Evolutionary conservation across 345 rosid species (phyloP).

Genomic region (Pseudoturritis turrita): DNA sequence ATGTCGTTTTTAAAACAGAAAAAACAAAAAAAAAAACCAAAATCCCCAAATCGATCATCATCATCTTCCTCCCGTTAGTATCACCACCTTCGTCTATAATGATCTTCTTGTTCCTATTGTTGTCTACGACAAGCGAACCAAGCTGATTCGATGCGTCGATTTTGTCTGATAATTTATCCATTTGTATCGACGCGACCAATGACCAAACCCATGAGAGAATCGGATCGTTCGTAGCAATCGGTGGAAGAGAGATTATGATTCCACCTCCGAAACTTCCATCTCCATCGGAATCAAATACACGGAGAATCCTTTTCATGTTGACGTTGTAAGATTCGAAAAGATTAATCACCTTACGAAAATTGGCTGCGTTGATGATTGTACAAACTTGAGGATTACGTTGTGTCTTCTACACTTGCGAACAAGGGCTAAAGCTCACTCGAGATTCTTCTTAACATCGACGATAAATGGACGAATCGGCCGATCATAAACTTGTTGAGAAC

Average conservation of each 20-base stretch:
- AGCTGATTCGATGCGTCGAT: conserved; percentile 74
- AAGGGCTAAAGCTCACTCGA: conserved; percentile 52
- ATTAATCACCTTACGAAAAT: conserved; percentile 56
- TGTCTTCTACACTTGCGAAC: conserved; percentile 73
- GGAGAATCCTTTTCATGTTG: conserved; percentile 70
- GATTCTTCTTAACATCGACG: conserved; percentile 53
- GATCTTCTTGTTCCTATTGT: conserved; percentile 79
- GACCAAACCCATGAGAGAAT: conserved; percentile 93
- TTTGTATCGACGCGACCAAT: conserved; percentile 51
- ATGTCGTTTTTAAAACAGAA: too few relatives aligned
- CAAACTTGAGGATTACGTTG: conserved; percentile 59
- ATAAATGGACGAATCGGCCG: conserved; percentile 71
- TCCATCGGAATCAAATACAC: too few relatives aligned
- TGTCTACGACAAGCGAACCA: conserved; percentile 60
- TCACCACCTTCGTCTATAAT: conserved; percentile 85
- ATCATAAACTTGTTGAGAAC: conserved; percentile 60
- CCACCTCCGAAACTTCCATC: conserved; percentile 49
- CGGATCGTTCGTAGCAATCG: conserved; percentile 85
- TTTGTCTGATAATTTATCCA: conserved; percentile 49
- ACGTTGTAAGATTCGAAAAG: conserved; percentile 75
- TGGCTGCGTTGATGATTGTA: conserved; percentile 57
- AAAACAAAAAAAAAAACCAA: too few relatives aligned
- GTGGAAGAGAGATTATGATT: conserved; percentile 66
- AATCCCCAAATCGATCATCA: too few relatives aligned
- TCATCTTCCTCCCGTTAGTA: too few relatives aligned